phyloP scores from a whole-genome alignment of 176 grass and related monocot genomes.

The Microstegium vimineum region DNA sequence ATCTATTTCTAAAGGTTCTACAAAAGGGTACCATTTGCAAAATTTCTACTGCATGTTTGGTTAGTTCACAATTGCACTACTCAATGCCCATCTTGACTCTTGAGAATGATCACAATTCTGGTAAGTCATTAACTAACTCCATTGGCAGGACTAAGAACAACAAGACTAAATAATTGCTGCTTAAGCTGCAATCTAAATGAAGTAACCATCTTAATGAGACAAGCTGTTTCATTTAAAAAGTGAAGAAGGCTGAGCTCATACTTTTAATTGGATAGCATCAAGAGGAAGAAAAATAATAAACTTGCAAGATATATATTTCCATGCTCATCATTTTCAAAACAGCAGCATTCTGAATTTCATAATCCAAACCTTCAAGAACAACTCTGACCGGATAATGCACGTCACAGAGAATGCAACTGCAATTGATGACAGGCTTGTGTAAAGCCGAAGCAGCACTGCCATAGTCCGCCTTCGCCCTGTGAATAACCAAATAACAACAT shows the following conservation, averaged over 20 bases:
- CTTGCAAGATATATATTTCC: background rate
- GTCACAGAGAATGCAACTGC: slow-evolving; percentile 59
- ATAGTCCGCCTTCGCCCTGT: slow-evolving; percentile 64
- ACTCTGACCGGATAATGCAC: slow-evolving; percentile 56
- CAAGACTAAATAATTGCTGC: background rate
- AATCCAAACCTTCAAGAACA: slow-evolving; percentile 61
- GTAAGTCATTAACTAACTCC: background rate
- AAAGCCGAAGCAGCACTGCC: slow-evolving; percentile 53
- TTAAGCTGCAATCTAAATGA: background rate
- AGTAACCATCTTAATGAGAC: background rate
- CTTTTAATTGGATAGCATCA: slow-evolving; percentile 15
- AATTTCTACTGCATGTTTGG: background rate
- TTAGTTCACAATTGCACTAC: background rate
- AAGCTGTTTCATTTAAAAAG: background rate
- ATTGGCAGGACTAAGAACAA: background rate
- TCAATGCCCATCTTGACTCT: background rate
- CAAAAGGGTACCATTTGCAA: background rate
- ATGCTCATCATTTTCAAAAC: background rate
- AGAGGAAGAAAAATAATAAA: background rate
- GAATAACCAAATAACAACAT: slow-evolving; percentile 23
- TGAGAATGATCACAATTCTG: background rate
- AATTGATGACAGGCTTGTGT: slow-evolving; percentile 72
- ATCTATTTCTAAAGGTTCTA: background rate
- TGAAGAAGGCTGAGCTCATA: background rate
- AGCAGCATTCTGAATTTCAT: background rate